phyloP scores from a whole-genome alignment of 2,329 filamentous ascomycete genomes.

The Fonsecaea multimorphosa region DNA sequence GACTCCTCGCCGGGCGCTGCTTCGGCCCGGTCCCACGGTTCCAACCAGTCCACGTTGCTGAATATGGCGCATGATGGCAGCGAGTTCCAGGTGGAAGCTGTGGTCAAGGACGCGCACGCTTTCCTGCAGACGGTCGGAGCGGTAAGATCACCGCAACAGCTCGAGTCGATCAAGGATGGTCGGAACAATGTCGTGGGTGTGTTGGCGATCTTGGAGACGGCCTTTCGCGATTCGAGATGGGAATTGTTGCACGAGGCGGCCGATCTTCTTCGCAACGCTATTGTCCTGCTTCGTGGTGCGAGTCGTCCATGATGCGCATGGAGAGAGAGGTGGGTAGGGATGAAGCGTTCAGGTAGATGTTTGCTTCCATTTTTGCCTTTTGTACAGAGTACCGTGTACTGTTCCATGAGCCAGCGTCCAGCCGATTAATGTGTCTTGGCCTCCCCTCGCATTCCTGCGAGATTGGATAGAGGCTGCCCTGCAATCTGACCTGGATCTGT shows the following conservation, averaged over 20 bases:
- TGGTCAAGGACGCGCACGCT: conserved; percentile 75
- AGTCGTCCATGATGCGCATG: conserved; percentile 24
- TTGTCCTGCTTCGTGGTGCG: conserved; percentile 47
- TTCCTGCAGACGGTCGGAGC: conserved; percentile 76
- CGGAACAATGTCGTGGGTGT: conserved; percentile 83
- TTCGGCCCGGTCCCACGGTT: conserved; percentile 26
- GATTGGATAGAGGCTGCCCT: no score
- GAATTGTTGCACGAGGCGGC: conserved; percentile 88
- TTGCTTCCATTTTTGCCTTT: background rate
- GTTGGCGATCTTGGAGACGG: conserved; percentile 77
- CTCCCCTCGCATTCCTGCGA: background rate
- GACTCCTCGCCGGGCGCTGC: conserved; percentile 23
- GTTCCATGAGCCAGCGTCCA: background rate
- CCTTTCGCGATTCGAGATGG: conserved; percentile 84
- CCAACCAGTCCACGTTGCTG: conserved; percentile 30
- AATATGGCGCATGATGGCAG: conserved; percentile 31
- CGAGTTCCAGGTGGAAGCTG: conserved; percentile 57
- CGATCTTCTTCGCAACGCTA: conserved; percentile 78
- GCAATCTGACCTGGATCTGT: no score
- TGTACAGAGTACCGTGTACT: background rate
- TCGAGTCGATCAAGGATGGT: conserved; percentile 70
- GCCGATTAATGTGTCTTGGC: background rate
- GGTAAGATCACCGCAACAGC: conserved; percentile 76
- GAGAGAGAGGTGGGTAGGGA: background rate
- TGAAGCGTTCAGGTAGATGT: background rate